These are phyloP conservation scores for Candida sanyiensis DNA, from an alignment of 805 yeast genomes.

Conservation along the genomic window DNA sequence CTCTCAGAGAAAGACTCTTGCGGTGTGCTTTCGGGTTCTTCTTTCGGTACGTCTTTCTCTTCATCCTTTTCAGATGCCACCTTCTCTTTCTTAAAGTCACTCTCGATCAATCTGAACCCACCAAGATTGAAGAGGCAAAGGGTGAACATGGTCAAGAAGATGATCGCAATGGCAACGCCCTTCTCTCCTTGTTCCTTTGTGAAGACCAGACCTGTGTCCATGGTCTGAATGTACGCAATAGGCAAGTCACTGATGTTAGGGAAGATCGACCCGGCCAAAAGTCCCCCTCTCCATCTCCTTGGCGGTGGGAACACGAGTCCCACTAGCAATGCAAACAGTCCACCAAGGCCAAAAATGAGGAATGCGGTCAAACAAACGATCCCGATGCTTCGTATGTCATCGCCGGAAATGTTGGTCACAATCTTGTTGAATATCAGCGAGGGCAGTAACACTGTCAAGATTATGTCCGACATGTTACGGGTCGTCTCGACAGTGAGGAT, in stretches of 20 bases:
- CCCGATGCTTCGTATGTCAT: slow-evolving; percentile 49
- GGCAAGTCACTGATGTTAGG: slow-evolving; percentile 50
- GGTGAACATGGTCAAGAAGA: no score
- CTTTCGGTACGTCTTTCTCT: no score
- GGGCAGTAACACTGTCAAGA: slow-evolving; percentile 50
- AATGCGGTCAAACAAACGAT: slow-evolving; percentile 29
- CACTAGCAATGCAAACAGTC: slow-evolving; percentile 24
- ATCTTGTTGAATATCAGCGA: slow-evolving; percentile 49
- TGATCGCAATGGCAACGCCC: no score
- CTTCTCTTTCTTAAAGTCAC: slow-evolving; percentile 4
- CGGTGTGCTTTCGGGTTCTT: no score
- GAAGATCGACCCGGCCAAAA: slow-evolving; percentile 43
- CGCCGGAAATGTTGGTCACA: slow-evolving; percentile 43
- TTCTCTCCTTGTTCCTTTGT: no score
- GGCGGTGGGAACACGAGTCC: slow-evolving; percentile 40
- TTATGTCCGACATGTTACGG: slow-evolving; percentile 44
- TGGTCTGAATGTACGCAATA: slow-evolving; percentile 46
- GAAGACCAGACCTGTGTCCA: slow-evolving; percentile 37
- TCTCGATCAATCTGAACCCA: no score
- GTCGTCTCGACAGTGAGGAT: slow-evolving; percentile 45
- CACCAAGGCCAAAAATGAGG: slow-evolving; percentile 39
- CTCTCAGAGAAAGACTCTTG: no score
- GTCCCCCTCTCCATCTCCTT: slow-evolving; percentile 43
- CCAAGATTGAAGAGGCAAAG: no score
- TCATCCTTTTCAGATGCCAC: no score